Evolutionary conservation across 176 grass and related monocot genomes (phyloP).

Genomic region (Carex scoparia): DNA sequence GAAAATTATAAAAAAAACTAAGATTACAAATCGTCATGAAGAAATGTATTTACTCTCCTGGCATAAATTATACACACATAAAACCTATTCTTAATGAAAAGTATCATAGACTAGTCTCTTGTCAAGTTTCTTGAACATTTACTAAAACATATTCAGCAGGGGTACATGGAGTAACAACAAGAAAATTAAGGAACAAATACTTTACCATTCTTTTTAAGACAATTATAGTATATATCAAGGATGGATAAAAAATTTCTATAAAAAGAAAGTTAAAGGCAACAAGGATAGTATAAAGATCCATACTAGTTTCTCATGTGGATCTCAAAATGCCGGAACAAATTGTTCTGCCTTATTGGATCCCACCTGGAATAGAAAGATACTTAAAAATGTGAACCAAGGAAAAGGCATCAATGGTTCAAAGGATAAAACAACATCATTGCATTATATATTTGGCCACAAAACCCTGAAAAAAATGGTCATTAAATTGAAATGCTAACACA

Average conservation of each 20-base stretch:
- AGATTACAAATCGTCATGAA: background rate
- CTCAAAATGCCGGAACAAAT: conserved; percentile 64
- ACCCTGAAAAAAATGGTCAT: background rate
- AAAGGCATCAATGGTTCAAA: background rate
- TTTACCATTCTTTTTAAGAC: background rate
- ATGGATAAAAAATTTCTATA: background rate
- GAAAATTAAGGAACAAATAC: background rate
- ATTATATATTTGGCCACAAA: background rate
- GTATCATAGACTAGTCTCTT: background rate
- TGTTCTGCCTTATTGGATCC: conserved; percentile 58
- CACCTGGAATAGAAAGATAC: conserved; percentile 35
- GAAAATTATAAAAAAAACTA: conserved; percentile 6
- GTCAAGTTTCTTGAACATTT: background rate
- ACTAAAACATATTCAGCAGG: background rate
- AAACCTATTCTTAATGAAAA: too few species aligned
- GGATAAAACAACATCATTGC: background rate
- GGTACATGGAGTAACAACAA: background rate
- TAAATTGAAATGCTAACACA: background rate
- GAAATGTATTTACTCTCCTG: too few species aligned
- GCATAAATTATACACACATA: too few species aligned
- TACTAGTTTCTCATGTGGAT: conserved; percentile 74
- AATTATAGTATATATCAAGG: background rate
- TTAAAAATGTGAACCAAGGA: background rate
- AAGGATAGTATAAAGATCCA: background rate
- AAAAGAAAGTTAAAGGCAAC: background rate